Evolutionary conservation across 2,329 filamentous ascomycete genomes (phyloP), one percentile per base, ranked within the genome.

Genomic region (Botryosphaeria agaves): DNA sequence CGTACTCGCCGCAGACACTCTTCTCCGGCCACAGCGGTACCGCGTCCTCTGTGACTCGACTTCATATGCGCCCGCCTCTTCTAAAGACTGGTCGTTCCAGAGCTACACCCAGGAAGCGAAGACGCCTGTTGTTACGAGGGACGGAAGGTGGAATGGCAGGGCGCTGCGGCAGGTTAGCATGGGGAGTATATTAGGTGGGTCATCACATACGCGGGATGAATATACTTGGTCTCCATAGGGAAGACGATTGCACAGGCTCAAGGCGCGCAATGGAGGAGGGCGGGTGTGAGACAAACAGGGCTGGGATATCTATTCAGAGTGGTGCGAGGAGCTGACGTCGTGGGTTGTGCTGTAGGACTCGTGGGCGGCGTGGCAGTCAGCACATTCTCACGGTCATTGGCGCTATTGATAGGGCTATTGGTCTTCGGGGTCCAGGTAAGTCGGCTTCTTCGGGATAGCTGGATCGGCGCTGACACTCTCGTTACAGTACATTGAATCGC

Each of bases 341-440:
- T 9, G 9, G 21, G 9, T 4, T 23, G 21, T 9, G 26, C 16
- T 17, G 1, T 28, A 76, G 73, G 75, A 12, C 68, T 79, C 32
- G 41, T 66, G n/a, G 53, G 64, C 3, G 77, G 77, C 1, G 42
- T 85, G 18, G 55, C 75, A 0, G 62, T 84, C 16, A 72, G 72
- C 34, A 57, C 76, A 11, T 82, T 85, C 49, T 82, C 76, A 6
- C 71, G 70, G 45, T 70, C 75, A 1, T 55, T 85, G 28, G 74
- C 76, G 1, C 44, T 84, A 11, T 48, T 85, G 14, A 55, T 78
- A 14, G 77, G 78, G 0, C 44, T 81, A 8, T 52, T 72, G 7
- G 65, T 80, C 15, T 57, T 79, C 9, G 59, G 68, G 18, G 45
- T 77, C 11, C 71, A 80, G 56, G 74, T 77, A 56, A 38, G 60